A percentile compares a stretch with the other conserved stretches of the same genome.
These are phyloP conservation scores for Fomitopsis betulina DNA, from an alignment of 1,284 basidiomycete species.

Conservation along the genomic window DNA sequence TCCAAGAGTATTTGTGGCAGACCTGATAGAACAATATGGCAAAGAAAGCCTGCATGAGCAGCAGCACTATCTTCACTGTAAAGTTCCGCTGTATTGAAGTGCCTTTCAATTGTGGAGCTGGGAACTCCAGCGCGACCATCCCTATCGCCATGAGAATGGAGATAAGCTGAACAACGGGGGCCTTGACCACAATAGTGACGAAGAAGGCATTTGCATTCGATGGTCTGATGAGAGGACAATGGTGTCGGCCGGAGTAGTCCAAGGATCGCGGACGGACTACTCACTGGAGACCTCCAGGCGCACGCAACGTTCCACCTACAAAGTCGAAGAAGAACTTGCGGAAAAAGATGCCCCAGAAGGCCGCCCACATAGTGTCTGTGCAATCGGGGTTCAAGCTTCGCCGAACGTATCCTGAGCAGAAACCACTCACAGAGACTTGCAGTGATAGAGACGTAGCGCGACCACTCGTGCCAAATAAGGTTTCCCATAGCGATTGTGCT, in stretches of 20 bases:
- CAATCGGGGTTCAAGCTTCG: slow-evolving; percentile 10
- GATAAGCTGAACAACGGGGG: slow-evolving; percentile 66
- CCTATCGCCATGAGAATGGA: slow-evolving; percentile 54
- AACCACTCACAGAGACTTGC: slow-evolving; percentile 68
- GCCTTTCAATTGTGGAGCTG: slow-evolving; percentile 52
- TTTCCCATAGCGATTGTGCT: slow-evolving; percentile 59
- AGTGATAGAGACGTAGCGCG: slow-evolving; percentile 66
- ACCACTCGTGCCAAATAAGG: slow-evolving; percentile 79
- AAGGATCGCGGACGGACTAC: slow-evolving; percentile 27
- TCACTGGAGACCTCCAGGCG: slow-evolving; percentile 78
- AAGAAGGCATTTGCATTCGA: slow-evolving; percentile 59
- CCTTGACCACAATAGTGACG: slow-evolving; percentile 67
- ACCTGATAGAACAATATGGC: slow-evolving; percentile 78
- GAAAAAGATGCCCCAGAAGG: slow-evolving; percentile 74
- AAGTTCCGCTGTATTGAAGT: slow-evolving; percentile 62
- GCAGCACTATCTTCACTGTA: slow-evolving; percentile 54
- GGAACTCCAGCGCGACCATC: slow-evolving; percentile 65
- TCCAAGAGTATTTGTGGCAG: slow-evolving; percentile 16
- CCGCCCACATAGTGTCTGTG: slow-evolving; percentile 74
- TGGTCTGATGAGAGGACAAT: slow-evolving; percentile 42
- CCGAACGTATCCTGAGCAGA: neutral
- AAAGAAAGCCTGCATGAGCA: slow-evolving; percentile 63
- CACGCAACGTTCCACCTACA: slow-evolving; percentile 61
- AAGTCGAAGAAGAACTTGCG: slow-evolving; percentile 94
- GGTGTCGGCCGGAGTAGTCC: slow-evolving; percentile 1